Evolutionary conservation across 2,329 filamentous ascomycete genomes (phyloP), one percentile per base, ranked within the genome.

Genomic region (Arthrocladium fulminans): DNA sequence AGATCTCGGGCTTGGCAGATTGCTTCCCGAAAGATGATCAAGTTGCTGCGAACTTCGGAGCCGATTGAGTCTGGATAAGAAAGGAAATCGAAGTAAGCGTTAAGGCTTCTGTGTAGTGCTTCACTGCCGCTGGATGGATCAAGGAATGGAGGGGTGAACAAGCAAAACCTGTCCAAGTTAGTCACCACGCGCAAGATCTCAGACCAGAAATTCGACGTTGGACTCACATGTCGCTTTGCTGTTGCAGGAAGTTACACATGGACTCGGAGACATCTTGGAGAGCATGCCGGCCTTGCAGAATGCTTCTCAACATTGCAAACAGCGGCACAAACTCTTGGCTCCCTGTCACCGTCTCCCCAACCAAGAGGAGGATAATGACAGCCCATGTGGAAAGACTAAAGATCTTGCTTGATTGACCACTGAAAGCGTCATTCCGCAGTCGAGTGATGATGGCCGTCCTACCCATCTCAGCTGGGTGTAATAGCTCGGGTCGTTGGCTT

Each of bases 311-410:
- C 39, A 42, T 42, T 8, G 39, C 19, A 23, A 42, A 42, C 6
- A 42, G 7, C 5, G 5, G n/a, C 9, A 42, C 19, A 19, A 42
- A 42, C 12, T 25, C 39, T 8, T 42, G 39, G 15, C 9, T 15
- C 8, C 59, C 59, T 1, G 59, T 61, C 30, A 61, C 54, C 2
- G 59, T 60, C 46, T 61, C 59, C 3, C 59, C 59, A 3, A 59
- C 56, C 3, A 61, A 48, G 3, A 61, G 53, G 2, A 61, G 53
- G 10, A 42, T 8, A 19, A 42, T 19, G 10, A 15, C 23, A 8
- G 20, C 39, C 39, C 39, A 42, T 15, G 39, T 42, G 10, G 39
- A 42, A 5, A 42, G 5, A 15, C 15, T 42, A 19, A 23, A 42
- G 5, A 42, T 42, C 23, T 25, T 42, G 23, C 23, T 15, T 8